A percentile compares a stretch with the other conserved stretches of the same genome.
Evolutionary conservation across 2,329 filamentous ascomycete species (phyloP).

Genomic region (Exophiala lecanii-corni): DNA sequence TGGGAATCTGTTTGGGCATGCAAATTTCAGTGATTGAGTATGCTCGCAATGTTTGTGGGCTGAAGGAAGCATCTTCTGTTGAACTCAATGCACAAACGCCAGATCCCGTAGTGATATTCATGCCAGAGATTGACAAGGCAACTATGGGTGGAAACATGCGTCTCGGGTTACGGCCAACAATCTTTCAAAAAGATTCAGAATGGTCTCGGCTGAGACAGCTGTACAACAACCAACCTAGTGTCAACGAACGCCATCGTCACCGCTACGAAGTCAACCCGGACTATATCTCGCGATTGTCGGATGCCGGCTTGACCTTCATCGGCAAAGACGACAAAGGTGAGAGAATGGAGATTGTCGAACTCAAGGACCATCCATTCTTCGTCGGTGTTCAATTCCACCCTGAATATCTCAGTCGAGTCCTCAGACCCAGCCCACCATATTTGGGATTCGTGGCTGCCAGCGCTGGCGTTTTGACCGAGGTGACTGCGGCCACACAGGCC

Average conservation of each 20-base stretch:
- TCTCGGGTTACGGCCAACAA: constrained; percentile 67
- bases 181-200: constrained; percentile 70
- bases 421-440: constrained; percentile 70
- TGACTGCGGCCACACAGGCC: constrained; percentile 24
- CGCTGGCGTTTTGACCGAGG: constrained; percentile 58
- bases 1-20: constrained; percentile 90
- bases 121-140: constrained; percentile 80
- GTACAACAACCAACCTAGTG: constrained; percentile 51
- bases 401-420: constrained; percentile 73
- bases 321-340: constrained; percentile 74
- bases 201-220: constrained; percentile 74
- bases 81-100: constrained; percentile 55
- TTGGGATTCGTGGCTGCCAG: constrained; percentile 80
- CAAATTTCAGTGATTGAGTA: constrained; percentile 90
- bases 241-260: constrained; percentile 77
- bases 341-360: constrained; percentile 78
- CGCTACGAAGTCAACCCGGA: constrained; percentile 87
- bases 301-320: constrained; percentile 67
- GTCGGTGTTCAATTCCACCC: constrained; percentile 87
- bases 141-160: constrained; percentile 84
- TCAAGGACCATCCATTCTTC: constrained; percentile 78
- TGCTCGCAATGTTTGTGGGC: constrained; percentile 68
- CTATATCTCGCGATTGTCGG: constrained; percentile 63
- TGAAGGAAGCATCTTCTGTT: constrained; percentile 52
- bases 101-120: constrained; percentile 75